Base-by-base conservation (phyloP, 2,329 filamentous ascomycete species). In the Paecilomyces sp. region DNA sequence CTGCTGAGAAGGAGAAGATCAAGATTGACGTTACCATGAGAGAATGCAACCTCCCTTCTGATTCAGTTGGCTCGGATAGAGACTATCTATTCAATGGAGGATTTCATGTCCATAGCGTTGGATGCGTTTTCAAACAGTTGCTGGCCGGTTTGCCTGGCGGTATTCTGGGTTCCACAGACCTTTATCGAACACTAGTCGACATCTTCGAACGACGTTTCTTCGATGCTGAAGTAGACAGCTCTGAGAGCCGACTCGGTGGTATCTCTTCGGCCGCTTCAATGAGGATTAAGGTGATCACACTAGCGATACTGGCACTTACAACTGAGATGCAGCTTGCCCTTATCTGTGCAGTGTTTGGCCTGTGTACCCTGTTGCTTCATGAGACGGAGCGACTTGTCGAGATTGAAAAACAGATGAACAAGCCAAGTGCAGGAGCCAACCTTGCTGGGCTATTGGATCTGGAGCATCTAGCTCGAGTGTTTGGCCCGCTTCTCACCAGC, bases 261-360 rank as follows among this genome's bases (percentile, higher is more conserved):
- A 28, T 68, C n/a, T 63, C 63, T 5, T 55, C 66, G 13, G 50
- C 63, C 8, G 61, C 62, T 11, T 65, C 67, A 9, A 63, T 63
- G 4, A 70, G 68, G 57, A 65, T 69, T 18, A 68, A 70, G 54
- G 68, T 73, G n/a, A 72, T 76, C 13, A 65, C 73, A 1, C 67
- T 76, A 25, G 76, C 74, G 25, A 66, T 77, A 7, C 61, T 75
- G 34, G 73, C 72, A 6, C 61, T 75, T 57, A 72, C 73, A 11
- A 70, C 64, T 52, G 68, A 74, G 36, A 72, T 75, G 68, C 73
- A 77, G 58, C 65, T 75, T 50, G 73, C 74, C 28, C 67, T 78
- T 24, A 72, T 77, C 58, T 77, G 74, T 58, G 71, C 71, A 0
- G 69, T 77, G 1, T 75, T 77, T 59, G 76, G 75, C 6, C 63